Percentiles rank a stretch among this genome's conserved stretches.
Evolutionary conservation across 169 alveolate species (phyloP).

Genomic region (Eimeria nieschulzi): DNA sequence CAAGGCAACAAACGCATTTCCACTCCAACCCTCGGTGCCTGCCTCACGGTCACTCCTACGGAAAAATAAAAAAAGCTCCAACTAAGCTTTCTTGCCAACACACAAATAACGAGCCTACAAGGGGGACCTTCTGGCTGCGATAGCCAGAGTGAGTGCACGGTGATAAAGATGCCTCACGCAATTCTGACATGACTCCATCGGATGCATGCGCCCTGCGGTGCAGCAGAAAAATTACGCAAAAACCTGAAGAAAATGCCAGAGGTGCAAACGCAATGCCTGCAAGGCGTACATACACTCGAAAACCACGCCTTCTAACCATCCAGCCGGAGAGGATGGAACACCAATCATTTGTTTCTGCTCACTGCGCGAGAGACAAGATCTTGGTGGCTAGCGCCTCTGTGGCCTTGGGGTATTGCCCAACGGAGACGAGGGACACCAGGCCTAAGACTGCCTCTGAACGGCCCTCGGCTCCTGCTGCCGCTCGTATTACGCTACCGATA

Average conservation of each 20-base stretch:
- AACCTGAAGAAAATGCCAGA: too few relatives aligned
- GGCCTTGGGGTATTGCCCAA: background rate
- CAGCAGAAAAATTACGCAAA: too few relatives aligned
- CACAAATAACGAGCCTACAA: too few relatives aligned
- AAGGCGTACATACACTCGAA: background rate
- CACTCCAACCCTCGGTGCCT: background rate
- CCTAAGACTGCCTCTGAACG: background rate
- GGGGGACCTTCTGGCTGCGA: too few relatives aligned
- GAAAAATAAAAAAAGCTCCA: too few relatives aligned
- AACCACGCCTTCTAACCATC: background rate
- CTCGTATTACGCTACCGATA: slow-evolving; percentile 26
- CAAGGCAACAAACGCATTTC: background rate
- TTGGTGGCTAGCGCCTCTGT: background rate
- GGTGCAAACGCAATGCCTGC: background rate
- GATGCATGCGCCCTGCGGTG: background rate
- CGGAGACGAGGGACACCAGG: background rate
- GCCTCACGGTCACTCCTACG: too few relatives aligned
- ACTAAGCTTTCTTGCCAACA: too few relatives aligned
- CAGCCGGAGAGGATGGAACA: background rate
- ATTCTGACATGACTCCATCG: background rate
- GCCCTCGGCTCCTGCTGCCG: background rate
- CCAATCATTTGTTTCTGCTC: background rate
- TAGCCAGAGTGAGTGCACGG: background rate
- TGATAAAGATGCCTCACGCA: background rate
- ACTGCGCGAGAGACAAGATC: slow-evolving; percentile 6